Evolutionary conservation across 1,284 basidiomycete species (phyloP).

Genomic region (Cryptococcus neoformans): DNA sequence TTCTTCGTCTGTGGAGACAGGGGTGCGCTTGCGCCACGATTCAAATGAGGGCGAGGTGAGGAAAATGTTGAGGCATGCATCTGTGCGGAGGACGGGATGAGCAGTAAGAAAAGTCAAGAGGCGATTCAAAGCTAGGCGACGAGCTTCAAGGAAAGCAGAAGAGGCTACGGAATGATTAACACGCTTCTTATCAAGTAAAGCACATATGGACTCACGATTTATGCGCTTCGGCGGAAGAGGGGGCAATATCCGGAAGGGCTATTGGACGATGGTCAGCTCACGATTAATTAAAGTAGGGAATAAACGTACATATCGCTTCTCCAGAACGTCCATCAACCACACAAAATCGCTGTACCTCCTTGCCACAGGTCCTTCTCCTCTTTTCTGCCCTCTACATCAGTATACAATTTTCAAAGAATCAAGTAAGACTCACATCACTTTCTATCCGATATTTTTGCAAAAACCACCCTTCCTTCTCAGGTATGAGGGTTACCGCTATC

Average conservation of each 20-base stretch:
- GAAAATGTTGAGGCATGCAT: constrained; percentile 76
- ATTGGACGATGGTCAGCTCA: constrained; percentile 46
- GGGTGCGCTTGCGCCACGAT: constrained; percentile 67
- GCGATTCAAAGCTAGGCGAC: constrained; percentile 79
- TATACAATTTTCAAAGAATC: not conserved
- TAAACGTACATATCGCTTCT: constrained; percentile 50
- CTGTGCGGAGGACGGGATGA: constrained; percentile 83
- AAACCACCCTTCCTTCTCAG: constrained; percentile 79
- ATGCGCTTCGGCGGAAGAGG: constrained; percentile 84
- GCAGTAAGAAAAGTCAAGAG: constrained; percentile 79
- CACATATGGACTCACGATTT: constrained; percentile 60
- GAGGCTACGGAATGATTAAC: constrained; percentile 58
- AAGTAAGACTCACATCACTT: constrained; percentile 62
- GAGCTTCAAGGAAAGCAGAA: constrained; percentile 80
- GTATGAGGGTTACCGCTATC: constrained; percentile 54
- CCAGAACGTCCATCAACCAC: constrained; percentile 78
- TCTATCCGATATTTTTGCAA: constrained; percentile 78
- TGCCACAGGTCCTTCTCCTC: constrained; percentile 41
- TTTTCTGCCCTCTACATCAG: constrained; percentile 18
- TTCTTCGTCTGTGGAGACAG: constrained; percentile 75
- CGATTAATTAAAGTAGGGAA: not conserved
- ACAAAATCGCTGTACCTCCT: constrained; percentile 80
- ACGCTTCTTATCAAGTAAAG: not conserved
- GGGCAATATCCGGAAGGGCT: constrained; percentile 91
- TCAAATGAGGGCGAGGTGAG: constrained; percentile 77